Conservation (phyloP, 73 alveolate species). For the Paraurostyla sp. region DNA sequence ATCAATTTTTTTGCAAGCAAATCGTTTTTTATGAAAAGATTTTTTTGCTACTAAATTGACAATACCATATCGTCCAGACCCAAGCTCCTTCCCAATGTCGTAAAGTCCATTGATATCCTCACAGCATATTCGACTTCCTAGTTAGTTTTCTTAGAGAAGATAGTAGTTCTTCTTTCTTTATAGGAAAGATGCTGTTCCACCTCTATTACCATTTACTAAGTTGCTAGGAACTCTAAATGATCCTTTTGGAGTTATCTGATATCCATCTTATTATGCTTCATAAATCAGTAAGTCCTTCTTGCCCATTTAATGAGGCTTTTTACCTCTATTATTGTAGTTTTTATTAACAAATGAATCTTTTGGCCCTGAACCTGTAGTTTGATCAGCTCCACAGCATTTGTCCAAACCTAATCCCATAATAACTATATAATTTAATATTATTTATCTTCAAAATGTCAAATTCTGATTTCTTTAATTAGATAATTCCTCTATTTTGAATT, state of each 20-base stretch:
- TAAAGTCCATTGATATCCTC: conserved; percentile 29
- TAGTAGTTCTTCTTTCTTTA: not conserved
- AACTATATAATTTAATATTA: not conserved
- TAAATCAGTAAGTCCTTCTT: no score
- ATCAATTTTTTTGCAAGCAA: conserved; percentile 55
- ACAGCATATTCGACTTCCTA: not conserved
- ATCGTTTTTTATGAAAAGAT: not conserved
- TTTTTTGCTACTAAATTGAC: conserved; percentile 23
- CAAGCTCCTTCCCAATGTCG: conserved; percentile 40
- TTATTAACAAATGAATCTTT: not conserved
- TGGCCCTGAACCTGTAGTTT: not conserved
- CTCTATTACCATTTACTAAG: not conserved
- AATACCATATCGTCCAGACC: conserved; percentile 57
- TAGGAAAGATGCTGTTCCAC: not conserved
- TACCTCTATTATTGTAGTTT: not conserved
- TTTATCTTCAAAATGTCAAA: no score
- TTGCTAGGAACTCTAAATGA: no score
- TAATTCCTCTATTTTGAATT: no score
- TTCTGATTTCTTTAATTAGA: no score
- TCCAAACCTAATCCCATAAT: conserved; percentile 30
- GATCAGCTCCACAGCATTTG: conserved; percentile 19
- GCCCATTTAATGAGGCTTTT: not conserved
- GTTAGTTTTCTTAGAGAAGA: not conserved
- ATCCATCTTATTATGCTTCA: no score
- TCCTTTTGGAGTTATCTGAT: no score